Conservation (phyloP, 176 grass and related monocot genomes). For the Triticum timopheevii region DNA sequence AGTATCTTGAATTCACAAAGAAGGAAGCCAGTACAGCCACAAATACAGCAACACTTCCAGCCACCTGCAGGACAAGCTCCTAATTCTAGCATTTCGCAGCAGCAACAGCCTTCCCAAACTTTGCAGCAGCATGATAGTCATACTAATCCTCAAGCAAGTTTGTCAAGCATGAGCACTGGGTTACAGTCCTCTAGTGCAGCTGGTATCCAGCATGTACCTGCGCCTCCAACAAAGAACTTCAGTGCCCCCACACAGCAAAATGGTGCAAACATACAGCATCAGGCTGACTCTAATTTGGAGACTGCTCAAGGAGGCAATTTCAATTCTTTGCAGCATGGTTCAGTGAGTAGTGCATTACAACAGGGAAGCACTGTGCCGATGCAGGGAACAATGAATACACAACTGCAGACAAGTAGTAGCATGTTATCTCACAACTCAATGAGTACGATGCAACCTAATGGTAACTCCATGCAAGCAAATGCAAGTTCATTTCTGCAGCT, state of each 20-base stretch:
- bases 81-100: slow-evolving; percentile 59
- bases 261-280: slow-evolving; percentile 58
- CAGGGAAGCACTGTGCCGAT: slow-evolving; percentile 45
- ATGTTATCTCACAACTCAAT: slow-evolving; percentile 55
- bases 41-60: slow-evolving; percentile 55
- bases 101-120: slow-evolving; percentile 61
- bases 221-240: slow-evolving; percentile 60
- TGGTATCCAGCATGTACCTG: slow-evolving; percentile 60
- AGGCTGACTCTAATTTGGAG: slow-evolving; percentile 52
- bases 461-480: slow-evolving; percentile 61
- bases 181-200: slow-evolving; percentile 48
- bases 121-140: slow-evolving; percentile 75
- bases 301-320: slow-evolving; percentile 53
- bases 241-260: slow-evolving; percentile 66
- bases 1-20: slow-evolving; percentile 60
- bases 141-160: slow-evolving; percentile 58
- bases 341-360: slow-evolving; percentile 43
- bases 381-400: slow-evolving; percentile 45
- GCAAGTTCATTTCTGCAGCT: slow-evolving; percentile 59
- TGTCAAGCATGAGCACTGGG: slow-evolving; percentile 46
- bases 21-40: slow-evolving; percentile 50
- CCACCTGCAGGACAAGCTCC: slow-evolving; percentile 60
- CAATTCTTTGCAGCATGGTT: slow-evolving; percentile 70
- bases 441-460: slow-evolving; percentile 58
- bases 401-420: slow-evolving; percentile 60